These are phyloP conservation scores for Suillus tomentosus DNA, from an alignment of 768 basidiomycete species.

Conservation along the genomic window DNA sequence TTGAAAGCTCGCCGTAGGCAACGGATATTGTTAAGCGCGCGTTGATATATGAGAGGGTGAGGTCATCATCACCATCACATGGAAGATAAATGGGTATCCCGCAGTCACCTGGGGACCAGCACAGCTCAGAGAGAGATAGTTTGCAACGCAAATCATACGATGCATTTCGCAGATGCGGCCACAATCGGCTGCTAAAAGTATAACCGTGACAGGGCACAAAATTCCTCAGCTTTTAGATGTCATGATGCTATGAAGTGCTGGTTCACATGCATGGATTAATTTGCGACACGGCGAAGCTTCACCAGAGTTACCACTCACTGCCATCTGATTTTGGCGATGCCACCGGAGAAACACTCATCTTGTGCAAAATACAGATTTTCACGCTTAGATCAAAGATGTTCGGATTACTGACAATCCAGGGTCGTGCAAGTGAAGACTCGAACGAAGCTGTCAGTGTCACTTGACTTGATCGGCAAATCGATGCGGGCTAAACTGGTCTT, in stretches of 20 bases:
- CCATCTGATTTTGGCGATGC: constrained; percentile 1
- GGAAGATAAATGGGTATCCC: neutral
- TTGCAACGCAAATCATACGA: constrained; percentile 6
- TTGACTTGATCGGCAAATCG: neutral
- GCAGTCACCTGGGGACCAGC: constrained; percentile 1
- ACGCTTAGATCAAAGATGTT: neutral
- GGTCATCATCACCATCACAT: neutral
- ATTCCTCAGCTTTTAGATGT: neutral
- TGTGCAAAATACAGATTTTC: neutral
- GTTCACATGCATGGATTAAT: neutral
- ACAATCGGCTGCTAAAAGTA: constrained; percentile 4
- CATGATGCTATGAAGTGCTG: neutral
- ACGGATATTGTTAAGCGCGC: neutral
- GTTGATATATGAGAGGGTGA: neutral
- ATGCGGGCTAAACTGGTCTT: neutral
- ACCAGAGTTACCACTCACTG: constrained; percentile 8
- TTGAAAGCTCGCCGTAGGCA: constrained; percentile 3
- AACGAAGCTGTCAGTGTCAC: neutral
- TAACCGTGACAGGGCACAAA: neutral
- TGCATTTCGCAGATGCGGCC: neutral
- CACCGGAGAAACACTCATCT: neutral
- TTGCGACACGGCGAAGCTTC: neutral
- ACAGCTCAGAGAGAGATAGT: neutral
- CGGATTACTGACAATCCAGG: neutral
- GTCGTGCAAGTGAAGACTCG: neutral